phyloP scores from a whole-genome alignment of 306 rosid genomes.

The Crotalaria pallida region DNA sequence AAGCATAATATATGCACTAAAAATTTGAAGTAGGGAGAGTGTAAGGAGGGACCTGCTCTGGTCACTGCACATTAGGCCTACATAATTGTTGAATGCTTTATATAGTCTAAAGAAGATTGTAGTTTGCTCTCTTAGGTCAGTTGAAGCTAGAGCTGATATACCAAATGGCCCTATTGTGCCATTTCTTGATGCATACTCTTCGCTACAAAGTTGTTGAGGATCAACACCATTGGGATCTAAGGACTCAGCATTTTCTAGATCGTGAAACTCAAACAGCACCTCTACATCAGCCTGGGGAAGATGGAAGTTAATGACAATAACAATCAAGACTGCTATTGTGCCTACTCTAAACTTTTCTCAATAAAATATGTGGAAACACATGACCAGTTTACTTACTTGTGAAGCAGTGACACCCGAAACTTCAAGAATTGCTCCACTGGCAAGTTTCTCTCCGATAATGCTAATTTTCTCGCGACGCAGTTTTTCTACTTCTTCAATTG shows the following conservation, averaged over 20 bases:
- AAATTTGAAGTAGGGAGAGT: background rate
- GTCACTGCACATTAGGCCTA: slow-evolving; percentile 59
- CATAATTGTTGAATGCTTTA: slow-evolving; percentile 28
- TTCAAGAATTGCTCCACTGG: slow-evolving; percentile 31
- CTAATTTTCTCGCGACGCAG: slow-evolving; percentile 27
- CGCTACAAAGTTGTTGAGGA: slow-evolving; percentile 37
- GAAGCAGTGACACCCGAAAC: slow-evolving; percentile 45
- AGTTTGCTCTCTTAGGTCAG: slow-evolving; percentile 44
- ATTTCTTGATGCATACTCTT: slow-evolving; percentile 24
- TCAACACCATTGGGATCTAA: slow-evolving; percentile 27
- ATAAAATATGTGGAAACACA: background rate
- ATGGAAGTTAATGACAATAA: background rate
- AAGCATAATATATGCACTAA: background rate
- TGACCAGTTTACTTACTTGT: slow-evolving; percentile 33
- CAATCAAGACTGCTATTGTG: background rate
- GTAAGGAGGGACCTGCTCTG: slow-evolving; percentile 41
- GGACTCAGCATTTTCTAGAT: slow-evolving; percentile 27
- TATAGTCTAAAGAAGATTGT: slow-evolving; percentile 43
- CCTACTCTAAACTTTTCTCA: background rate
- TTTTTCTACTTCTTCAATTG: slow-evolving; percentile 43
- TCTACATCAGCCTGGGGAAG: slow-evolving; percentile 49
- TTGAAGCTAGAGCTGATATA: slow-evolving; percentile 42
- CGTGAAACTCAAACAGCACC: slow-evolving; percentile 30
- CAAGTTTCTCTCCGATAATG: slow-evolving; percentile 25
- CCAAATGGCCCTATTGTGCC: slow-evolving; percentile 54